phyloP scores from a whole-genome alignment of 768 basidiomycete genomes.

The Russula compacta region DNA sequence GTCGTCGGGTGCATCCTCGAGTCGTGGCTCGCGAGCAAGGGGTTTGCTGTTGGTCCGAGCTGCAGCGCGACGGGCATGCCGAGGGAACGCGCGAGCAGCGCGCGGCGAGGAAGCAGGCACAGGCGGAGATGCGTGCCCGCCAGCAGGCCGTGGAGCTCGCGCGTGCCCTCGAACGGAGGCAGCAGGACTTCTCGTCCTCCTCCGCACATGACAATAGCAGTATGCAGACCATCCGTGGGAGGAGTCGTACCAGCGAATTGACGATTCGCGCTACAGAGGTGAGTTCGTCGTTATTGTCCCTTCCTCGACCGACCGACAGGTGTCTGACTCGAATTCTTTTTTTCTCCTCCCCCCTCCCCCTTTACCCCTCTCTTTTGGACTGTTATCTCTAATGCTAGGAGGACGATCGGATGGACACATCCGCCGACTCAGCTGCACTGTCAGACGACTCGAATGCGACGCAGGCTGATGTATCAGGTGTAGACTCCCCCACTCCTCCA shows the following conservation, averaged over 20 bases:
- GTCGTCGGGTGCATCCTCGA: constrained; percentile 91
- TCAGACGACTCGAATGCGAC: constrained; percentile 14
- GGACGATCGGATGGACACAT: constrained; percentile 21
- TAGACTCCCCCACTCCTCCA: constrained; percentile 14
- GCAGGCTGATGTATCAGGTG: constrained; percentile 13
- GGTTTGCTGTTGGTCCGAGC: constrained; percentile 78
- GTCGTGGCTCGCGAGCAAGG: constrained; percentile 84
- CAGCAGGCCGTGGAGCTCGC: constrained; percentile 52
- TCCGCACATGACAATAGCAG: constrained; percentile 9
- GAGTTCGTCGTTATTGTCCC: background rate
- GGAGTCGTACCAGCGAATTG: constrained; percentile 1
- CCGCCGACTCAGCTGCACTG: constrained; percentile 13
- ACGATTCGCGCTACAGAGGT: constrained; percentile 8
- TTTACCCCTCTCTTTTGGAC: background rate
- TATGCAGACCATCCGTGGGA: constrained; percentile 13
- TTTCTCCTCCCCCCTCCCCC: too few relatives aligned
- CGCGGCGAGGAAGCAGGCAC: constrained; percentile 48
- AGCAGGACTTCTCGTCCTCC: background rate
- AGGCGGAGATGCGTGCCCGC: constrained; percentile 46
- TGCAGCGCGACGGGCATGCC: constrained; percentile 66
- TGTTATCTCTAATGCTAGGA: constrained; percentile 17
- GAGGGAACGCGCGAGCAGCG: constrained; percentile 70
- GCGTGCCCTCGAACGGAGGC: constrained; percentile 47
- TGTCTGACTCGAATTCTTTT: background rate
- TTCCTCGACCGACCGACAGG: background rate